Percentiles rank a stretch among this genome's conserved stretches.
These are phyloP conservation scores for Dryas integrifolia DNA, from an alignment of 331 rosid genomes.

Conservation along the genomic window DNA sequence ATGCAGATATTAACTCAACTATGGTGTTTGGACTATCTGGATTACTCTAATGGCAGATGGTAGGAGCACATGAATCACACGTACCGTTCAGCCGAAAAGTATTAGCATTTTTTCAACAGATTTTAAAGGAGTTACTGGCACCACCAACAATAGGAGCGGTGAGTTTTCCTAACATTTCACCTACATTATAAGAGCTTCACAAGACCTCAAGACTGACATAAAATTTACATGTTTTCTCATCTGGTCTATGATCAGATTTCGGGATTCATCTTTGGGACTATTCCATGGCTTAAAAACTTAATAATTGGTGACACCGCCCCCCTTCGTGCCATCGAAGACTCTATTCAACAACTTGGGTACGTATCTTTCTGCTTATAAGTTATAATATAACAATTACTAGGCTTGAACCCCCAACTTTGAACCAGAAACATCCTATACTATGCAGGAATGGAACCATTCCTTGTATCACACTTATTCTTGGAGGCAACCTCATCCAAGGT, in stretches of 20 bases:
- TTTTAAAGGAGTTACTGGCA: slow-evolving; percentile 57
- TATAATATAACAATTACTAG: neutral
- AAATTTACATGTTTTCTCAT: neutral
- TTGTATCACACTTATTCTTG: slow-evolving; percentile 77
- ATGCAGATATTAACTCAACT: slow-evolving; percentile 2
- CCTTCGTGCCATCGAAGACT: slow-evolving; percentile 58
- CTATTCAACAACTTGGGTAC: slow-evolving; percentile 67
- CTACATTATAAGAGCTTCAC: neutral
- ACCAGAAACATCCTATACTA: slow-evolving; percentile 4
- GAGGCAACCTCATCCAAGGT: slow-evolving; percentile 88
- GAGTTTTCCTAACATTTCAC: slow-evolving; percentile 30
- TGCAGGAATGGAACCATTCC: slow-evolving; percentile 83
- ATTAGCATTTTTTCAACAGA: slow-evolving; percentile 22
- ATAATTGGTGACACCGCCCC: slow-evolving; percentile 70
- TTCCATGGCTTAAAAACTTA: slow-evolving; percentile 55
- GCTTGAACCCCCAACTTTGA: neutral
- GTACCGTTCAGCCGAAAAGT: slow-evolving; percentile 38
- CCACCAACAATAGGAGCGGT: slow-evolving; percentile 82
- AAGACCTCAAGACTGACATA: neutral
- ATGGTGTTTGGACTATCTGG: slow-evolving; percentile 9
- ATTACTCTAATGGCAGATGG: slow-evolving; percentile 39
- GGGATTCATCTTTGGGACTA: slow-evolving; percentile 70
- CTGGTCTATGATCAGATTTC: slow-evolving; percentile 44
- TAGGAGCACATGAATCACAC: slow-evolving; percentile 27
- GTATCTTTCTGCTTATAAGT: neutral